Conservation (phyloP, 2,329 filamentous ascomycete genomes). For the Fusarium sp. region DNA sequence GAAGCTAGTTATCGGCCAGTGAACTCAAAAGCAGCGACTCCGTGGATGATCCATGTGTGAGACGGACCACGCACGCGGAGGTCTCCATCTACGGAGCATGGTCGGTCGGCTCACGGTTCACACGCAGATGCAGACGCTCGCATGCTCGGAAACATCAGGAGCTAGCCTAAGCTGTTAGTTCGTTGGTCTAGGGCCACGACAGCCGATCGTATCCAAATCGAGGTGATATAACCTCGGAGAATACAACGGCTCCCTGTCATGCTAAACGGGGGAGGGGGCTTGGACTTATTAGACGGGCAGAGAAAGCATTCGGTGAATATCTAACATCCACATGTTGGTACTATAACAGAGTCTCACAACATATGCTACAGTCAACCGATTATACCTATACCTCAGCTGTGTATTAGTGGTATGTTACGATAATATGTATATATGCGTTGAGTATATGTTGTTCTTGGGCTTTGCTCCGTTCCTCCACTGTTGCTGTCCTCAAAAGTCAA, state of each 20-base stretch:
- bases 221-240: slow-evolving; percentile 25
- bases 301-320: slow-evolving; percentile 17
- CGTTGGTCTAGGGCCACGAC: slow-evolving; percentile 7
- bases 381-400: slow-evolving; percentile 12
- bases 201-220: slow-evolving; percentile 43
- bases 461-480: slow-evolving; percentile 6
- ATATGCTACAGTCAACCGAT: slow-evolving; percentile 3
- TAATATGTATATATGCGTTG: slow-evolving; percentile 18
- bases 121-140: slow-evolving; percentile 13
- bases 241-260: slow-evolving; percentile 42
- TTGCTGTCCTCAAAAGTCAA: neutral
- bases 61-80: slow-evolving; percentile 1
- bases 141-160: slow-evolving; percentile 18
- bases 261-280: slow-evolving; percentile 35
- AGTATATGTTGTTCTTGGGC: slow-evolving; percentile 13
- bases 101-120: neutral
- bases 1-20: slow-evolving; percentile 1
- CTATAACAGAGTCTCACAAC: slow-evolving; percentile 3
- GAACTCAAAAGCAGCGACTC: neutral
- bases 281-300: slow-evolving; percentile 1
- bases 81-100: neutral
- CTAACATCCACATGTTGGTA: slow-evolving; percentile 6
- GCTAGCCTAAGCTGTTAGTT: slow-evolving; percentile 20
- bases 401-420: slow-evolving; percentile 10
- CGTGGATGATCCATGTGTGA: neutral